Conservation (phyloP, 768 basidiomycete species). For the Mrakia hoshinonis region DNA sequence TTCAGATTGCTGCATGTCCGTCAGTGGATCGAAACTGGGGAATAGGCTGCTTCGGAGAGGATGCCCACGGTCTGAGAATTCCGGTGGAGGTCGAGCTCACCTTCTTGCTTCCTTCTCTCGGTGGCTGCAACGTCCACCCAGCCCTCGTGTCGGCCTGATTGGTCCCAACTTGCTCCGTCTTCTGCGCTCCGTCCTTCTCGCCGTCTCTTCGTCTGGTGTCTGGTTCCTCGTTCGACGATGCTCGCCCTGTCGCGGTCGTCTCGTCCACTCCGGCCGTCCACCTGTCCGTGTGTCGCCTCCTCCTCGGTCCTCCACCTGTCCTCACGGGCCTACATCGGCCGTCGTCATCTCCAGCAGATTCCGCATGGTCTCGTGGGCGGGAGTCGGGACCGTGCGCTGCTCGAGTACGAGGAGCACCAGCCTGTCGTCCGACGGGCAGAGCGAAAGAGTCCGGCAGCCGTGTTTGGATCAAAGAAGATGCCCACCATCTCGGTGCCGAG, state of each 20-base stretch:
- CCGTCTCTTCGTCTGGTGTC: not conserved
- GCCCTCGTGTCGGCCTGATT: not conserved
- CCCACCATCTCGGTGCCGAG: conserved; percentile 22
- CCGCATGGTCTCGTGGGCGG: not conserved
- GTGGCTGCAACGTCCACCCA: not conserved
- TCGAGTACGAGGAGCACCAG: not conserved
- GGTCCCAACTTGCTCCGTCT: not conserved
- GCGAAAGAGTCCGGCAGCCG: conserved; percentile 22
- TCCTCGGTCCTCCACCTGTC: not conserved
- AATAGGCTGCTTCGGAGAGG: too few species aligned
- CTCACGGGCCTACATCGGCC: not conserved
- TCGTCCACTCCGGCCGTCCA: not conserved
- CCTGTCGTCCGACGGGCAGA: conserved; percentile 16
- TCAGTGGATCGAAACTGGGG: too few species aligned
- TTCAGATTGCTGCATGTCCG: too few species aligned
- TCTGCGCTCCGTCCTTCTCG: not conserved
- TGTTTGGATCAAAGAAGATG: conserved; percentile 23
- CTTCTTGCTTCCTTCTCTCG: not conserved
- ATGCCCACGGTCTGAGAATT: not conserved
- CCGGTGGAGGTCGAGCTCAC: not conserved
- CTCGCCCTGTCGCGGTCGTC: not conserved
- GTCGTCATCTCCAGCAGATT: not conserved
- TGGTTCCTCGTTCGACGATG: not conserved
- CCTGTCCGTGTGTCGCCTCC: not conserved
- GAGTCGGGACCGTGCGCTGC: not conserved